Conservation (phyloP, 2,329 filamentous ascomycete species). For the Colletotrichum musicola region DNA sequence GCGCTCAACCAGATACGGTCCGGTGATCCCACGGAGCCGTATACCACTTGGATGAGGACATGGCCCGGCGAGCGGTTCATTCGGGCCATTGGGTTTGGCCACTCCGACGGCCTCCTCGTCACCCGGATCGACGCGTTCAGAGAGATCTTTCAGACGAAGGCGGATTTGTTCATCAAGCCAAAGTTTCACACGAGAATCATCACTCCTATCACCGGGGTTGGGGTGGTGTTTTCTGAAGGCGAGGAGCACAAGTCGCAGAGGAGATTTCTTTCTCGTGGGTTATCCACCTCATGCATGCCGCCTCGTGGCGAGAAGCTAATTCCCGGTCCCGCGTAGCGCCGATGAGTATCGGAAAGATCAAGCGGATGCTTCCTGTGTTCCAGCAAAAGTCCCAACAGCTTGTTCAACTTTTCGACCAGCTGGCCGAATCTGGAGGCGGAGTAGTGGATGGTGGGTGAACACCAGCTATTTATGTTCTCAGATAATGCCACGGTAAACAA, state of each 20-base stretch:
- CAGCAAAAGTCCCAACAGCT: not conserved
- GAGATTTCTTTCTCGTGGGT: slow-evolving; percentile 47
- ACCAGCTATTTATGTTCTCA: not conserved
- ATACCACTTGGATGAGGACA: slow-evolving; percentile 43
- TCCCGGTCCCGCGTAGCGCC: not conserved
- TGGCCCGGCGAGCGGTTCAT: slow-evolving; percentile 45
- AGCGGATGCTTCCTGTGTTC: not conserved
- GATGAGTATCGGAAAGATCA: not conserved
- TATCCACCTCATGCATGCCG: not conserved
- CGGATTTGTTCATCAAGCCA: slow-evolving; percentile 48
- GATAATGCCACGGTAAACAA: not conserved
- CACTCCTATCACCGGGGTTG: slow-evolving; percentile 44
- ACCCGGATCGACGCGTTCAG: slow-evolving; percentile 41
- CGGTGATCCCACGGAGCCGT: slow-evolving; percentile 32
- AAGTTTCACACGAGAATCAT: slow-evolving; percentile 44
- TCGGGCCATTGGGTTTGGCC: slow-evolving; percentile 44
- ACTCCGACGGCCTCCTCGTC: slow-evolving; percentile 44
- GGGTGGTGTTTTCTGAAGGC: slow-evolving; percentile 51
- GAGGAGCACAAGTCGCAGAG: slow-evolving; percentile 50
- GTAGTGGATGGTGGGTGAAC: not conserved
- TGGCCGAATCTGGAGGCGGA: not conserved
- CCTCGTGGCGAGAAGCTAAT: not conserved
- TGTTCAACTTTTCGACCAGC: not conserved
- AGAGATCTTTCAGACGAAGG: slow-evolving; percentile 46
- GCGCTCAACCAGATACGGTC: slow-evolving; percentile 37